Conservation (phyloP, 495 filamentous ascomycete species). For the Sabuloglossum arenarium region DNA sequence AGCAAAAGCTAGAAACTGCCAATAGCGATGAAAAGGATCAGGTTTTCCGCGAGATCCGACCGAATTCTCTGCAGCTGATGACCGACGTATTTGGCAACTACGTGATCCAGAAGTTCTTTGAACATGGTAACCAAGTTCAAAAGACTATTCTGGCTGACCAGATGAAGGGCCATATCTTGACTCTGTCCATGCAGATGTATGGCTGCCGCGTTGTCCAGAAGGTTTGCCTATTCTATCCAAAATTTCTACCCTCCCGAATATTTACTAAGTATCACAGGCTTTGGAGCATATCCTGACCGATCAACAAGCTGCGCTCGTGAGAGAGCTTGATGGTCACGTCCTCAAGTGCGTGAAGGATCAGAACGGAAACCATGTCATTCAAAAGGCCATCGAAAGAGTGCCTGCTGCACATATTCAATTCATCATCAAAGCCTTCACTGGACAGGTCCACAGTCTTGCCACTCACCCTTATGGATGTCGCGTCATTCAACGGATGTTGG, state of each 20-base stretch:
- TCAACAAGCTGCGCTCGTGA: conserved; percentile 68
- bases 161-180: conserved; percentile 69
- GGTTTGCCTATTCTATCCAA: conserved; percentile 22
- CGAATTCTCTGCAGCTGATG: conserved; percentile 75
- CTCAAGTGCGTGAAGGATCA: conserved; percentile 67
- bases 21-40: conserved; percentile 96
- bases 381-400: conserved; percentile 81
- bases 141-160: conserved; percentile 68
- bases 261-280: conserved; percentile 32
- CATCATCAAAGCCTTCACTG: conserved; percentile 68
- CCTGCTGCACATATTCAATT: conserved; percentile 66
- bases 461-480: conserved; percentile 78
- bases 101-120: conserved; percentile 94
- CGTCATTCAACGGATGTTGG: conserved; percentile 83
- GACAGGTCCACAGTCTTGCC: conserved; percentile 57
- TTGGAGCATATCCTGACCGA: conserved; percentile 80
- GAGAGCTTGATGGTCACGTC: conserved; percentile 63
- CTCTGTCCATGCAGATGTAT: conserved; percentile 77
- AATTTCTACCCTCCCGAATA: neutral
- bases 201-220: conserved; percentile 94
- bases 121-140: conserved; percentile 86
- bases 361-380: conserved; percentile 93
- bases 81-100: conserved; percentile 96
- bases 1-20: conserved; percentile 81
- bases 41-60: conserved; percentile 69